Conservation (phyloP, 805 yeast genomes). For the Torulaspora microellipsoides region DNA sequence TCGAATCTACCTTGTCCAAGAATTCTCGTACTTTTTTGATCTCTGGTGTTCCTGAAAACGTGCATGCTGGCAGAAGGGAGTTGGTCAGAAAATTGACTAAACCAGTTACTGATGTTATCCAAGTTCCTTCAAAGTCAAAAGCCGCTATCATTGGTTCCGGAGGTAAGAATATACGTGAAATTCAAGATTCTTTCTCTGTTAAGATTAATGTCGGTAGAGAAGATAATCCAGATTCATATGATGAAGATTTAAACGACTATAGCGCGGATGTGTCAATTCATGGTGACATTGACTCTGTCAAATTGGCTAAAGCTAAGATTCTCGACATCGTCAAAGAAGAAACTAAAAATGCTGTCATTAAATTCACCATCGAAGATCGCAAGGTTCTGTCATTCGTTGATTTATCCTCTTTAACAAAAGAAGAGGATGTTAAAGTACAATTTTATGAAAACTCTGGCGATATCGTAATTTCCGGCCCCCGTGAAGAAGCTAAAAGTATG, state of each 20-base stretch:
- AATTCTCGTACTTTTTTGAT: conserved; percentile 79
- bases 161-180: conserved; percentile 78
- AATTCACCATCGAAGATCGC: conserved; percentile 42
- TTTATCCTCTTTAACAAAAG: conserved; percentile 14
- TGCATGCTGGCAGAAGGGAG: conserved; percentile 66
- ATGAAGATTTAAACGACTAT: conserved; percentile 56
- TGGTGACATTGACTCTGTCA: conserved; percentile 84
- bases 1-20: conserved; percentile 79
- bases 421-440: conserved; percentile 30
- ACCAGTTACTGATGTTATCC: conserved; percentile 57
- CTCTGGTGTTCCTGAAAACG: conserved; percentile 65
- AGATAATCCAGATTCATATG: conserved; percentile 37
- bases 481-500: conserved; percentile 56
- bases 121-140: conserved; percentile 72
- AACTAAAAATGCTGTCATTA: conserved; percentile 53
- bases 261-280: conserved; percentile 60
- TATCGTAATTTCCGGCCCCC: conserved; percentile 62
- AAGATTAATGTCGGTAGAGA: conserved; percentile 53
- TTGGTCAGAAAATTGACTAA: conserved; percentile 71
- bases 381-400: conserved; percentile 35
- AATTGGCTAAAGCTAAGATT: conserved; percentile 65
- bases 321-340: conserved; percentile 69
- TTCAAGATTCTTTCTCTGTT: conserved; percentile 65
- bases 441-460: conserved; percentile 31
- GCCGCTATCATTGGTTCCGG: conserved; percentile 81